A percentile compares a stretch with the other conserved stretches of the same genome.
phyloP scores from a whole-genome alignment of 1,284 basidiomycete genomes.

The Golubevia pallescens region DNA sequence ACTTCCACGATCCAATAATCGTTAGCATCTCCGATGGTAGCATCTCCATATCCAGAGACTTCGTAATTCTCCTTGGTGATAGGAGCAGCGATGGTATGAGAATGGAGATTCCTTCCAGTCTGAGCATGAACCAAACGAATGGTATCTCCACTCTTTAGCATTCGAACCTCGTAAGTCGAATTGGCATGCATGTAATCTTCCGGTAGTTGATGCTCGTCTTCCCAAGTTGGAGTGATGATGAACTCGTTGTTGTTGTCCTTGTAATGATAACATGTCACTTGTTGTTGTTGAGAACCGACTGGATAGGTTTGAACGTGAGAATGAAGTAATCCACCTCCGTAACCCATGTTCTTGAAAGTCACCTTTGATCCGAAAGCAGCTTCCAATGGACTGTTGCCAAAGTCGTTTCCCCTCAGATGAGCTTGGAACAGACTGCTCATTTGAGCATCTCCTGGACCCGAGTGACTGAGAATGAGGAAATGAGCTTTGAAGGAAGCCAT shows the following conservation, averaged over 20 bases:
- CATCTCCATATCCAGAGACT: slow-evolving; percentile 90
- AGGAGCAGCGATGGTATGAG: slow-evolving; percentile 84
- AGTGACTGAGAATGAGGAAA: slow-evolving; percentile 89
- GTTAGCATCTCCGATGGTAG: slow-evolving; percentile 81
- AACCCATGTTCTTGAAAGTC: slow-evolving; percentile 96
- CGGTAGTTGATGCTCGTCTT: slow-evolving; percentile 65
- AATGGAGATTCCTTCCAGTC: slow-evolving; percentile 90
- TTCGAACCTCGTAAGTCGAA: slow-evolving; percentile 66
- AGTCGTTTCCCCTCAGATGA: slow-evolving; percentile 93
- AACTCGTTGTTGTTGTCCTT: slow-evolving; percentile 98
- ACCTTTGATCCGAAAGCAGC: slow-evolving; percentile 87
- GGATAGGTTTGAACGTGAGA: slow-evolving; percentile 96
- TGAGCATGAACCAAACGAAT: slow-evolving; percentile 81
- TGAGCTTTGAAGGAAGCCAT: slow-evolving; percentile 94
- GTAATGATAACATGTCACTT: slow-evolving; percentile 99
- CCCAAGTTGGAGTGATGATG: slow-evolving; percentile 81
- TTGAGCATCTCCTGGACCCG: slow-evolving; percentile 94
- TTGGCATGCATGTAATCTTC: slow-evolving; percentile 17
- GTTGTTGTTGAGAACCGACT: slow-evolving; percentile 89
- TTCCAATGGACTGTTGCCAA: slow-evolving; percentile 84
- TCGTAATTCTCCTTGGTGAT: slow-evolving; percentile 89
- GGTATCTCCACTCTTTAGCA: slow-evolving; percentile 77
- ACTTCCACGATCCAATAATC: slow-evolving; percentile 95
- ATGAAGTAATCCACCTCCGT: slow-evolving; percentile 93
- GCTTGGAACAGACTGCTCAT: slow-evolving; percentile 99